Base-by-base conservation (phyloP, 2,329 filamentous ascomycete genomes). In the Claviceps citrina region DNA sequence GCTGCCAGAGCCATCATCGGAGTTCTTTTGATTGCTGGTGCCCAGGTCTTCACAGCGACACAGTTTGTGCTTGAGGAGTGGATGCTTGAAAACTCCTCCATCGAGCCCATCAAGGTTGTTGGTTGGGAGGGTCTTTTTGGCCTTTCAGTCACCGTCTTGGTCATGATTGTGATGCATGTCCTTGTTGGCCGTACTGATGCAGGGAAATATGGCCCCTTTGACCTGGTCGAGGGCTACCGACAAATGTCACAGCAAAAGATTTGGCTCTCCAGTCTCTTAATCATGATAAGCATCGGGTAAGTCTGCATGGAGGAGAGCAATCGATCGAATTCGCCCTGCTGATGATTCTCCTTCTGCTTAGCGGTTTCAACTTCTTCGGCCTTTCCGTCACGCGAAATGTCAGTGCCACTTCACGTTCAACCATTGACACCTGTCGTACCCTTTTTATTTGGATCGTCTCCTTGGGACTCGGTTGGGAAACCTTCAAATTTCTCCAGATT, bases 401-500 rank as follows among this genome's bases (percentile, higher is more conserved):
- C 49, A 93, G 83, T 46, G 91, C 91, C 9, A 98, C 91, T 0
- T 85, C 89, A 1, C 78, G 91, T 45, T 93, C 85, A 25, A 96
- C 89, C 25, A 96, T 98, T 52, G 91, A 98, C 60, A 98, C 91
- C 1, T 96, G 87, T 68, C 78, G 89, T 31, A 98, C 91, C 0
- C 73, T 98, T 1, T 96, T 98, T 64, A 96, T 98, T 62, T 98
- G 91, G 91, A 72, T 98, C 22, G 84, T 94, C 12, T 93, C 85
- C 15, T 73, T 98, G 4, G 84, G 82, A 4, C 73, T 98, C 2
- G 87, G 87, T 44, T 98, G 91, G 91, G 91, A 98, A 64, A 79
- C 76, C 0, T 96, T 98, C 73, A 96, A 96, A 64, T 93, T 84
- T 81, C 73, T 98, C 6, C 91, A 98, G 62, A 84, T 98, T 12